Evolutionary conservation across 2,329 filamentous ascomycete genomes (phyloP).

Genomic region (Clonostachys chloroleuca): DNA sequence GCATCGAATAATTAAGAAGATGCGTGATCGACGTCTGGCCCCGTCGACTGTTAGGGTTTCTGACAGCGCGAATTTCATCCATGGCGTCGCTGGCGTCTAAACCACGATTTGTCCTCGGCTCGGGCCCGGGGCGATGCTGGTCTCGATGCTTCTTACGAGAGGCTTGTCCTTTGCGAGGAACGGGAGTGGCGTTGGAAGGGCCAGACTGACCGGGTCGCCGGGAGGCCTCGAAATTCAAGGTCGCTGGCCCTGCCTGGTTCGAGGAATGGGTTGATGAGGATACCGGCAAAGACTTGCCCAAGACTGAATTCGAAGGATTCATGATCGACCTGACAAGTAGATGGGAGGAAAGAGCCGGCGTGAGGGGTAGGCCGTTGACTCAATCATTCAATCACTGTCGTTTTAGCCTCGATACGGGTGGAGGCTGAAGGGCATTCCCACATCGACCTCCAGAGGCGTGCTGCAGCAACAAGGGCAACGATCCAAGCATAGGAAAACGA

Average conservation of each 20-base stretch:
- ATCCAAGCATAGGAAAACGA: too few relatives aligned
- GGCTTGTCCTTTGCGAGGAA: conserved; percentile 71
- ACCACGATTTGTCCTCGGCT: conserved; percentile 22
- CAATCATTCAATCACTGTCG: too few relatives aligned
- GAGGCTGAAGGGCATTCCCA: too few relatives aligned
- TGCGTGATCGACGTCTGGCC: conserved; percentile 97
- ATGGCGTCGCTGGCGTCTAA: conserved; percentile 80
- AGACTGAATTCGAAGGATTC: conserved; percentile 22
- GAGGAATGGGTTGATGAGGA: conserved; percentile 33
- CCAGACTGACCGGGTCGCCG: conserved; percentile 39
- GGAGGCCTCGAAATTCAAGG: conserved; percentile 43
- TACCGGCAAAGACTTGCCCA: conserved; percentile 48
- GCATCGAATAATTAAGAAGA: conserved; percentile 84
- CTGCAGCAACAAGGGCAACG: too few relatives aligned
- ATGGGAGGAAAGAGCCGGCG: too few relatives aligned
- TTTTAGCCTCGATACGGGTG: too few relatives aligned
- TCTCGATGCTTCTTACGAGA: conserved; percentile 80
- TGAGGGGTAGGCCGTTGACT: too few relatives aligned
- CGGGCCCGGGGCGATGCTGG: conserved; percentile 62
- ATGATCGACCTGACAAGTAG: conserved; percentile 13
- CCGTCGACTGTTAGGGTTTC: conserved; percentile 64
- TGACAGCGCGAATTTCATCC: conserved; percentile 66
- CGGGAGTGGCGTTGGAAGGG: conserved; percentile 18
- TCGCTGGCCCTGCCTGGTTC: conserved; percentile 32
- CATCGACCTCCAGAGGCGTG: too few relatives aligned